A percentile compares a stretch with the other conserved stretches of the same genome.
These are phyloP conservation scores for Tuber borchii DNA, from an alignment of 495 filamentous ascomycete species.

Conservation along the genomic window DNA sequence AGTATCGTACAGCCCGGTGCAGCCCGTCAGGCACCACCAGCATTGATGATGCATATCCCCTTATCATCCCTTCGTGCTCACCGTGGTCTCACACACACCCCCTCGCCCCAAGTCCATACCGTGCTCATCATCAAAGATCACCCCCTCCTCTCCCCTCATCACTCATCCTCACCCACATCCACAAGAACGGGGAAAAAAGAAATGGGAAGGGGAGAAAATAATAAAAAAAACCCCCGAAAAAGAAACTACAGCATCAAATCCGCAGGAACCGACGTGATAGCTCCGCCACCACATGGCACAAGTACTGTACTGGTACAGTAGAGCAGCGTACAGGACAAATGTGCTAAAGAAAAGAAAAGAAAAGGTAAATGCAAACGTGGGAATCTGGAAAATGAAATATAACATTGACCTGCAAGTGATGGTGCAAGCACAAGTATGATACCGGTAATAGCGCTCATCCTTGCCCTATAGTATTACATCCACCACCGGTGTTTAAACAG, in stretches of 20 bases:
- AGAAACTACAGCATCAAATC: background rate
- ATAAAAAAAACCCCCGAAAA: background rate
- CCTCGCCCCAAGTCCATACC: background rate
- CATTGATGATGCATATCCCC: background rate
- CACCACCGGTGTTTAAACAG: background rate
- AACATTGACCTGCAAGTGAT: background rate
- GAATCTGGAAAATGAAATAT: background rate
- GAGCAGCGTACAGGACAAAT: background rate
- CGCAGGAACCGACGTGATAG: background rate
- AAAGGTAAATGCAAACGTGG: background rate
- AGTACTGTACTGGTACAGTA: background rate
- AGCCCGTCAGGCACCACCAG: conserved; percentile 1
- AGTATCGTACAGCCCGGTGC: no score
- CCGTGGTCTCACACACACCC: background rate
- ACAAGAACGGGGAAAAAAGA: background rate
- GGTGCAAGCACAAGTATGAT: background rate
- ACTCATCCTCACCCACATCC: background rate
- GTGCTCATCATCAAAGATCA: background rate
- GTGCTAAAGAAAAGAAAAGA: background rate
- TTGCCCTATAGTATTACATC: background rate
- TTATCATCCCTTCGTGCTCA: background rate
- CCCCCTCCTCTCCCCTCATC: background rate
- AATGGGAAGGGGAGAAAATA: background rate
- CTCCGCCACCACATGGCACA: background rate
- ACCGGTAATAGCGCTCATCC: background rate